A percentile compares a stretch with the other conserved stretches of the same genome.
Evolutionary conservation across 2,329 filamentous ascomycete species (phyloP).

Genomic region (Graphiopsis chlorocephala): DNA sequence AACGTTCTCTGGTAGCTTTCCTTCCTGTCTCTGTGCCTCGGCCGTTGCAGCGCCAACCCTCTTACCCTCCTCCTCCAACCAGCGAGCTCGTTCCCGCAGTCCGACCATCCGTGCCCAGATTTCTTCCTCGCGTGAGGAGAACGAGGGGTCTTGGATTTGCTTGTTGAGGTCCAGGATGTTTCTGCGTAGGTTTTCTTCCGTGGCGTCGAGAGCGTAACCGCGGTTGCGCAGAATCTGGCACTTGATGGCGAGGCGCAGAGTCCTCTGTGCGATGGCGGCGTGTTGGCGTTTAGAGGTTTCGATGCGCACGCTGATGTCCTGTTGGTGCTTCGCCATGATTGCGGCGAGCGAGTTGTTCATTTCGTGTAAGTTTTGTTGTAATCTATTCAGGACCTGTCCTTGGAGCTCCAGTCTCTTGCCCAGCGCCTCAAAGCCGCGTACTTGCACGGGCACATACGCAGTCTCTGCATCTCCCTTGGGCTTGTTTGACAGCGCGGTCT

Average conservation of each 20-base stretch:
- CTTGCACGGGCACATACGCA: conserved; percentile 74
- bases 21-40: conserved; percentile 40
- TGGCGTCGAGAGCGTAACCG: conserved; percentile 74
- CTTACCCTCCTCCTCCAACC: conserved; percentile 71
- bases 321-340: conserved; percentile 72
- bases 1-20: conserved; percentile 65
- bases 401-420: conserved; percentile 71
- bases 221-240: conserved; percentile 78
- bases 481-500: conserved; percentile 77
- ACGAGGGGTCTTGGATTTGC: conserved; percentile 68
- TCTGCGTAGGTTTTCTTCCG: conserved; percentile 74
- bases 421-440: conserved; percentile 69
- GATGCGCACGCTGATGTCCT: conserved; percentile 71
- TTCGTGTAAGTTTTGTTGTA: conserved; percentile 71
- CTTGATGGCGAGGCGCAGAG: conserved; percentile 70
- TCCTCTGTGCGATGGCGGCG: conserved; percentile 68
- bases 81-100: conserved; percentile 68
- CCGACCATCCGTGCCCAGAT: conserved; percentile 80
- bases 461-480: conserved; percentile 54
- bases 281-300: conserved; percentile 71
- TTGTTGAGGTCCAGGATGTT: conserved; percentile 69
- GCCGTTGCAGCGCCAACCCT: conserved; percentile 55
- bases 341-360: conserved; percentile 72
- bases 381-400: conserved; percentile 64
- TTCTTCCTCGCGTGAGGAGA: conserved; percentile 75